Evolutionary conservation across 1,139 yeast genomes (phyloP), one percentile per base, ranked within the genome.

Genomic region (Hyphopichia fennica): DNA sequence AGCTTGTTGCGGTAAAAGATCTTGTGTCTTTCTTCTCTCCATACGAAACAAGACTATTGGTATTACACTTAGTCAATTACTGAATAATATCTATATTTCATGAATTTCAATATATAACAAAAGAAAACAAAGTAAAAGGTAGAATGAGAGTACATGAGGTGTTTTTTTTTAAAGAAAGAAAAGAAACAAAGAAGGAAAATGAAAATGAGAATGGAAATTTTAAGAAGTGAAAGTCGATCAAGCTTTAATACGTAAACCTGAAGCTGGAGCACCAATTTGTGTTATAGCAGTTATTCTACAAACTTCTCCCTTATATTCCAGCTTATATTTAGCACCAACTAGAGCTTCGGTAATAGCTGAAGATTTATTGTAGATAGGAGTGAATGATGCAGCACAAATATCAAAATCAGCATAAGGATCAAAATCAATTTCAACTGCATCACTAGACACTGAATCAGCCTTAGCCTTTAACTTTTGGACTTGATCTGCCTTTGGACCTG

Each of bases 341-440:
- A 93, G 72, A n/a, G 96, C 90, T 58, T 93, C 98, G 23, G 77
- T 58, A 28, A 81, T 90, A 41, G 65, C 69, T 34, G 86, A 83
- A 30, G 84, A 68, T 15, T 91, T 95, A 51, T 77, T 78, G 66
- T 91, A 91, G 46, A 95, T 87, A 39, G 99, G 99, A 8, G 96
- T 87, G 57, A 78, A 79, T 17, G 96, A 81, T 15, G 85, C 79
- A 33, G 96, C 87, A 71, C 99, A 93, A 48, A 93, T 83, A 41
- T 86, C 95, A 62, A 93, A 91, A 43, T 87, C 91, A 4, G 96
- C 95, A 60, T 82, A 86, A 41, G 91, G 96, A 63, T 93, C 97
- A 60, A 89, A 93, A 60, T 93, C 95, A 53, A 91, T 82, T 57
- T 89, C 95, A 48, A 91, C 75, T 3, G 95, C 89, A 68, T 95